Evolutionary conservation across 1,284 basidiomycete genomes (phyloP).

Genomic region (Leccinum subrobustum): DNA sequence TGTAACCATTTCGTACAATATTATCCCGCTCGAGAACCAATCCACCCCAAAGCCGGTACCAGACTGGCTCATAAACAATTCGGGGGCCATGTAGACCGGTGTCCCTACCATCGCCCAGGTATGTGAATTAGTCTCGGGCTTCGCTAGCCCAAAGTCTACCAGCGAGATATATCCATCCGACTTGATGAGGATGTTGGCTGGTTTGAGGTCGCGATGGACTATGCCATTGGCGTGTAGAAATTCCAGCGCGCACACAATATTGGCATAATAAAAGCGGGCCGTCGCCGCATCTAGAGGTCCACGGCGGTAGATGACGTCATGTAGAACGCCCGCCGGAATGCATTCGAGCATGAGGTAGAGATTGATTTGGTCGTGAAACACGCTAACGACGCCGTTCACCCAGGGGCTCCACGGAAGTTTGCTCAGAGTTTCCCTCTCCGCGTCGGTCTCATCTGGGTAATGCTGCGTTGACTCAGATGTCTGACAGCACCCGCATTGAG

Average conservation of each 20-base stretch:
- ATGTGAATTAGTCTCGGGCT: constrained; percentile 35
- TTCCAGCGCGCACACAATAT: constrained; percentile 67
- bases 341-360: constrained; percentile 51
- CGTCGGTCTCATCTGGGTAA: constrained; percentile 31
- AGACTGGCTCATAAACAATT: constrained; percentile 47
- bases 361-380: constrained; percentile 45
- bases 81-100: constrained; percentile 71
- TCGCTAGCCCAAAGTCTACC: constrained; percentile 71
- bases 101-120: constrained; percentile 50
- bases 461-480: constrained; percentile 14
- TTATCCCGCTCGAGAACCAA: constrained; percentile 68
- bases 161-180: constrained; percentile 63
- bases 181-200: constrained; percentile 77
- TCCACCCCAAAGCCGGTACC: constrained; percentile 60
- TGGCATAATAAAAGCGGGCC: constrained; percentile 52
- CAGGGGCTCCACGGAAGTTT: constrained; percentile 53
- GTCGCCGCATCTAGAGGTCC: constrained; percentile 34
- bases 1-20: too few relatives aligned
- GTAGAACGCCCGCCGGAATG: constrained; percentile 42
- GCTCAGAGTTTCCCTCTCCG: constrained; percentile 41
- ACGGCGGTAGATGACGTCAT: constrained; percentile 33
- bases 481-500: constrained; percentile 1
- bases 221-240: constrained; percentile 73
- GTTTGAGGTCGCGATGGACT: constrained; percentile 85
- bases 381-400: constrained; percentile 42